Conservation (phyloP, 179 eudicot genomes). For the Monotropa hypopitys region DNA sequence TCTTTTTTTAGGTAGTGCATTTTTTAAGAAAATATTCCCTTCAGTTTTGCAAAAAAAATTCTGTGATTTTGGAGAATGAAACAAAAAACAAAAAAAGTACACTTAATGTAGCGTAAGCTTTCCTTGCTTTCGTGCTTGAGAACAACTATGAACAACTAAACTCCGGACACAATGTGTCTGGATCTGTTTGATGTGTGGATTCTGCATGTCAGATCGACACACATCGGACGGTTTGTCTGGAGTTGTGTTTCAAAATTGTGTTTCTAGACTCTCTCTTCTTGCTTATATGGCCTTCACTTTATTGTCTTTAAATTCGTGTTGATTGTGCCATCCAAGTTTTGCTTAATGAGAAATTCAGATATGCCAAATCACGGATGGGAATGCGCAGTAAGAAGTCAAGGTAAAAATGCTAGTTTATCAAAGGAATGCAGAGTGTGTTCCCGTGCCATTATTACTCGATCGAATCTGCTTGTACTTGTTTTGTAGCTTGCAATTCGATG, state of each 20-base stretch:
- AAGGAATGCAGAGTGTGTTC: neutral
- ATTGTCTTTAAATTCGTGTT: neutral
- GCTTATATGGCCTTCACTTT: neutral
- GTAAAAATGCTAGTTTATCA: slow-evolving; percentile 5
- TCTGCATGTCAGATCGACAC: too few relatives aligned
- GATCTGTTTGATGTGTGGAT: too few relatives aligned
- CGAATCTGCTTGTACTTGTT: neutral
- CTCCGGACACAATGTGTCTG: too few relatives aligned
- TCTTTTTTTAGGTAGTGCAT: too few relatives aligned
- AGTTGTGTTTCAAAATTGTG: too few relatives aligned
- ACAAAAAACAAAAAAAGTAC: neutral
- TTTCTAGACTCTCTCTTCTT: neutral
- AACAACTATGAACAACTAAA: too few relatives aligned
- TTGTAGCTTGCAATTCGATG: neutral
- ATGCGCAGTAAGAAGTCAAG: slow-evolving; percentile 54
- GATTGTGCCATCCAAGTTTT: neutral
- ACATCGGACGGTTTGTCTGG: too few relatives aligned
- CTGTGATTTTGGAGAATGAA: neutral
- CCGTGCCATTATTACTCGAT: neutral
- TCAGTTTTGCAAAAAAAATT: neutral
- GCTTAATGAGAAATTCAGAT: slow-evolving; percentile 47
- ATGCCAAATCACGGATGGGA: slow-evolving; percentile 91
- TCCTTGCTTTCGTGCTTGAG: too few relatives aligned
- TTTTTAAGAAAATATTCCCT: neutral
- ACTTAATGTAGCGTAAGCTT: neutral